Evolutionary conservation across 306 rosid species (phyloP).

Genomic region (Vicia faba): DNA sequence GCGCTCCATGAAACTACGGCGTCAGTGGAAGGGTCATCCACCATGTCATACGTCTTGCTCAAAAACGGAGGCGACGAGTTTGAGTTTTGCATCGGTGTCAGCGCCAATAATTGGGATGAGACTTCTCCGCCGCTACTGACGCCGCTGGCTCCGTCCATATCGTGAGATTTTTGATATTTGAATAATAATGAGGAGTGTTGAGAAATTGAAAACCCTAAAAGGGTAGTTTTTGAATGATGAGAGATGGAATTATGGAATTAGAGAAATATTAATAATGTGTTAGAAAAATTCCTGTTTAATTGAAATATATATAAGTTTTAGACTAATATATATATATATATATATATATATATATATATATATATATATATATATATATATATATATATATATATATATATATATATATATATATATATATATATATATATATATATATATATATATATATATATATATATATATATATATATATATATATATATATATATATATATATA

Average conservation of each 20-base stretch:
- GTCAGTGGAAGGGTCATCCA: constrained; percentile 82
- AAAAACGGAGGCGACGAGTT: constrained; percentile 89
- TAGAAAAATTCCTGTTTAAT: no score
- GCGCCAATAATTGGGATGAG: constrained; percentile 39
- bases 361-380: no score
- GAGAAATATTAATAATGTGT: no score
- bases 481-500: no score
- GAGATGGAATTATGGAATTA: constrained; percentile 7
- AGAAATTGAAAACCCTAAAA: constrained; percentile 46
- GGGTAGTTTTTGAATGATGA: not conserved
- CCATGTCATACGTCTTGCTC: constrained; percentile 97
- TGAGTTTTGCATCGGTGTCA: constrained; percentile 61
- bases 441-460: no score
- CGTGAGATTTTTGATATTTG: not conserved
- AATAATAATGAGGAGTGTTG: constrained; percentile 5
- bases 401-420: no score
- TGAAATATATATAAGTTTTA: no score
- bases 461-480: no score
- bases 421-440: no score
- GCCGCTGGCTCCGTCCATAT: constrained; percentile 67
- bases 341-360: no score
- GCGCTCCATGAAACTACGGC: constrained; percentile 87
- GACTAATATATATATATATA: no score
- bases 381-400: no score
- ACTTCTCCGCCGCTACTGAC: constrained; percentile 47